Conservation (phyloP, 805 yeast genomes). For the Kluyveromyces aestuarii region DNA sequence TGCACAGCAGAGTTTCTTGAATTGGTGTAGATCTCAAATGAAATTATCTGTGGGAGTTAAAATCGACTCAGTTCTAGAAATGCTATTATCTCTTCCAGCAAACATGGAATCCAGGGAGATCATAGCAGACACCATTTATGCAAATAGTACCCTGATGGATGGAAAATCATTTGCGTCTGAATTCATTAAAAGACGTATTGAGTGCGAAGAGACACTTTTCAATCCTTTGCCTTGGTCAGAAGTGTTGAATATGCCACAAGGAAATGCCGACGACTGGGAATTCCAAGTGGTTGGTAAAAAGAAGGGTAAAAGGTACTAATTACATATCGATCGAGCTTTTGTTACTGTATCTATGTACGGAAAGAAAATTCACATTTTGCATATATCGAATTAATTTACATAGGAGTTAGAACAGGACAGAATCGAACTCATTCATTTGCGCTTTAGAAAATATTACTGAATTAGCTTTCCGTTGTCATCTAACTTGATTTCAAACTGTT, state of each 20-base stretch:
- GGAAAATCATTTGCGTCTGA: slow-evolving; percentile 92
- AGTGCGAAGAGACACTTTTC: slow-evolving; percentile 48
- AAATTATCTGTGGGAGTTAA: slow-evolving; percentile 67
- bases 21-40: slow-evolving; percentile 66
- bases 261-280: slow-evolving; percentile 46
- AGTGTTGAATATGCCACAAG: slow-evolving; percentile 42
- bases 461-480: slow-evolving; percentile 23
- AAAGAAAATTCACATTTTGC: not conserved
- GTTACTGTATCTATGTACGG: not conserved
- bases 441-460: not conserved
- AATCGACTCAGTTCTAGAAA: slow-evolving; percentile 66
- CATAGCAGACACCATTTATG: slow-evolving; percentile 85
- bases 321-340: too few species aligned
- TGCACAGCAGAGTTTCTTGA: slow-evolving; percentile 51
- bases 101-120: slow-evolving; percentile 69
- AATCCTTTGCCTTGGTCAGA: slow-evolving; percentile 63
- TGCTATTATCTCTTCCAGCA: slow-evolving; percentile 74
- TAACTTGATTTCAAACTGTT: slow-evolving; percentile 25
- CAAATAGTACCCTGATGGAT: slow-evolving; percentile 83
- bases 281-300: slow-evolving; percentile 61
- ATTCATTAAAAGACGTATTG: slow-evolving; percentile 67
- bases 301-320: slow-evolving; percentile 37
- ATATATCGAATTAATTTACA: not conserved
- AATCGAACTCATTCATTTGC: not conserved
- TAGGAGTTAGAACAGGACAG: not conserved